Conservation (phyloP, 2,329 filamentous ascomycete species). For the Claviceps sp. region DNA sequence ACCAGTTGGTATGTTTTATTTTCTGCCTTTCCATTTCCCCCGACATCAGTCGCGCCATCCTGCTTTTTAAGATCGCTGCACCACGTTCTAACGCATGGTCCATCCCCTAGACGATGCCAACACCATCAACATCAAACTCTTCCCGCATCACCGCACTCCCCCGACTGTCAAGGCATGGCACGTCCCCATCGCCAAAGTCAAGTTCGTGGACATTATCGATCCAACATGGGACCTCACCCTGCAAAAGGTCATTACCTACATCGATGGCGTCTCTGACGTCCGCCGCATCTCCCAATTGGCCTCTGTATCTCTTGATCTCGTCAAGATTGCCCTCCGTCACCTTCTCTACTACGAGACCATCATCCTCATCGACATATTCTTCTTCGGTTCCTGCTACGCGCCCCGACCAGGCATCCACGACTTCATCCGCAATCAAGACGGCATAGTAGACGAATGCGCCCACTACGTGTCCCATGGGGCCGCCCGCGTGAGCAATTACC, state of each 20-base stretch:
- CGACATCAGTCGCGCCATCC: neutral
- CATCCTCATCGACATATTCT: constrained; percentile 85
- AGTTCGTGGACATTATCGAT: constrained; percentile 49
- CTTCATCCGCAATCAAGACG: constrained; percentile 62
- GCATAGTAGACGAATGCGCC: constrained; percentile 74
- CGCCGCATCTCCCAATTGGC: constrained; percentile 74
- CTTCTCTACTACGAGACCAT: constrained; percentile 88
- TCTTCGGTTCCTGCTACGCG: constrained; percentile 85
- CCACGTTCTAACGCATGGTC: neutral
- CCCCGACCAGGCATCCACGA: constrained; percentile 62
- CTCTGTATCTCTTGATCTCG: constrained; percentile 75
- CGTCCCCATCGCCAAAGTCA: constrained; percentile 67
- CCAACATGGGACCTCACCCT: constrained; percentile 65
- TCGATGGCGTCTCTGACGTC: constrained; percentile 85
- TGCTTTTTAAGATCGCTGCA: neutral
- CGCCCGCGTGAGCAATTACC: constrained; percentile 40
- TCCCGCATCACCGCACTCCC: constrained; percentile 67
- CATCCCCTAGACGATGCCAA: constrained; percentile 68
- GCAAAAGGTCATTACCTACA: constrained; percentile 65
- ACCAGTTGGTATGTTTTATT: constrained; percentile 58
- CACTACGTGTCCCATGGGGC: constrained; percentile 55
- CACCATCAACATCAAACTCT: constrained; percentile 92
- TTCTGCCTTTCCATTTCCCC: neutral
- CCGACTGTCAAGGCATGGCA: constrained; percentile 75
- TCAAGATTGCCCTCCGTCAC: constrained; percentile 75